Conservation (phyloP, 345 rosid species). For the Pugionium cornutum region DNA sequence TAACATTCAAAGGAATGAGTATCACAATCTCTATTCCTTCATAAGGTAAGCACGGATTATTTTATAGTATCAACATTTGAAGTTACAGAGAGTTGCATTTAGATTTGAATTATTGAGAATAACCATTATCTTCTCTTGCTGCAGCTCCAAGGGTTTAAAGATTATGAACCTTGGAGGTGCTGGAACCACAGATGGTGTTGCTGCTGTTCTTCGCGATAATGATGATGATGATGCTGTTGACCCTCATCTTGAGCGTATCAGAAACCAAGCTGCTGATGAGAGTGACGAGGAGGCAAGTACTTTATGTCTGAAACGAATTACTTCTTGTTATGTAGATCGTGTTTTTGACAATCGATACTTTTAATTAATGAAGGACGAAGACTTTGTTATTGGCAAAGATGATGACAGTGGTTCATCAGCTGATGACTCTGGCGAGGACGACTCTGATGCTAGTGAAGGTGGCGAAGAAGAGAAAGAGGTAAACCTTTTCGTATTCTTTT, state of each 20-base stretch:
- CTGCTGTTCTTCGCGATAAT: constrained; percentile 62
- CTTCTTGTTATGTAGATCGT: constrained; percentile 12
- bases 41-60: constrained; percentile 56
- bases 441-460: constrained; percentile 64
- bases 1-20: constrained; percentile 94
- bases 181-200: constrained; percentile 61
- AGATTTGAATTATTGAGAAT: not conserved
- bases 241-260: constrained; percentile 91
- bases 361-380: constrained; percentile 72
- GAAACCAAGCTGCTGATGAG: constrained; percentile 84
- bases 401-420: constrained; percentile 96
- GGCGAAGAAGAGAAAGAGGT: constrained; percentile 80
- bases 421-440: constrained; percentile 92
- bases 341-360: constrained; percentile 8
- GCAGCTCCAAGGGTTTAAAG: constrained; percentile 84
- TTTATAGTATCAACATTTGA: constrained; percentile 6
- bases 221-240: constrained; percentile 92
- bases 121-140: constrained; percentile 31
- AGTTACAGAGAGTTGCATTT: constrained; percentile 10
- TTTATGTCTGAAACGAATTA: constrained; percentile 2
- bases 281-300: constrained; percentile 85
- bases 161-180: constrained; percentile 85
- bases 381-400: constrained; percentile 68
- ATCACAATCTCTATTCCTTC: constrained; percentile 83
- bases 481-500: constrained; percentile 30